phyloP scores from a whole-genome alignment of 192 early-diverging fungal species.

The Linnemannia zychae region DNA sequence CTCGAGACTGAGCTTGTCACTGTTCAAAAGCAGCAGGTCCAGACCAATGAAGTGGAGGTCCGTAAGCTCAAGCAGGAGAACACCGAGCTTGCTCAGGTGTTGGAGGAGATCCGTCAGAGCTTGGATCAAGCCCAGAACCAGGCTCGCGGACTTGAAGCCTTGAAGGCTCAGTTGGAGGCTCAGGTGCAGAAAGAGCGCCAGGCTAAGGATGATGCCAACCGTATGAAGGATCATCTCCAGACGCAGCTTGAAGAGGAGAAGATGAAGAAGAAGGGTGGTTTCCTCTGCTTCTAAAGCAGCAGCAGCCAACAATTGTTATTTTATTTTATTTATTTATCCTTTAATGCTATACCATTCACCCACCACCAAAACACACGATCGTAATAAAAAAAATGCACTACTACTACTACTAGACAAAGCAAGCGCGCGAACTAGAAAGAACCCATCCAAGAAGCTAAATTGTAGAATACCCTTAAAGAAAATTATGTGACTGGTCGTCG shows the following conservation, averaged over 20 bases:
- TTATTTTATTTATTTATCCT: background rate
- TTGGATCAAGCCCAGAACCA: constrained; percentile 42
- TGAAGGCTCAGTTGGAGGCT: constrained; percentile 40
- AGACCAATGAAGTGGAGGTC: constrained; percentile 1
- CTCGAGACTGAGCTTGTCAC: constrained; percentile 28
- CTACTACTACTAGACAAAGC: background rate
- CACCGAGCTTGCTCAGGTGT: constrained; percentile 22
- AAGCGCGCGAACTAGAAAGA: too few species aligned
- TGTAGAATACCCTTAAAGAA: background rate
- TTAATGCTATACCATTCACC: background rate
- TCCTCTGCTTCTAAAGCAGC: constrained; percentile 41
- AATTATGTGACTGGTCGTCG: constrained; percentile 1
- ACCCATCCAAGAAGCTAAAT: background rate
- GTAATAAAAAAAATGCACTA: background rate
- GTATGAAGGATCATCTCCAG: constrained; percentile 36
- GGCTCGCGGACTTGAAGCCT: constrained; percentile 26
- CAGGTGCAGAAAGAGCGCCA: constrained; percentile 48
- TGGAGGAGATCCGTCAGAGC: constrained; percentile 44
- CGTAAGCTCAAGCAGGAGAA: constrained; percentile 38
- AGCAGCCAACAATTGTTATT: background rate
- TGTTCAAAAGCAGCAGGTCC: background rate
- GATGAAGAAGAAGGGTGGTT: constrained; percentile 54
- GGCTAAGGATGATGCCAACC: constrained; percentile 48
- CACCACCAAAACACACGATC: background rate
- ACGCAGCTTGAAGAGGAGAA: constrained; percentile 42